A percentile compares a stretch with the other conserved stretches of the same genome.
Evolutionary conservation across 495 filamentous ascomycete genomes (phyloP).

Genomic region (Immersiella caudata): DNA sequence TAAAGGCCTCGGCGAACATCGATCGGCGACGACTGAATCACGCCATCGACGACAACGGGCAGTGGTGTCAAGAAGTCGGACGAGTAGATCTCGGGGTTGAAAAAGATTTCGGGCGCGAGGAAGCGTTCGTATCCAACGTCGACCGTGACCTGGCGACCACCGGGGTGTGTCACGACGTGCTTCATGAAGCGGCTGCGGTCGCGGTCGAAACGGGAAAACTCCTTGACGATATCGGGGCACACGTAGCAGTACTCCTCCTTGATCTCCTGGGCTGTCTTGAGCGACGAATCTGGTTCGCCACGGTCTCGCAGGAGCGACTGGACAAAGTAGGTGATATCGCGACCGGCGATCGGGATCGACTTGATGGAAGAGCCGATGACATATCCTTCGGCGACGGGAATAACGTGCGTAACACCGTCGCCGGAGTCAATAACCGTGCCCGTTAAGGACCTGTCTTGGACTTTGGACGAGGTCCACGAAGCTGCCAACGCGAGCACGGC

Average conservation of each 20-base stretch:
- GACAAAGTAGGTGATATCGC: slow-evolving; percentile 98
- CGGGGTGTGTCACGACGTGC: slow-evolving; percentile 83
- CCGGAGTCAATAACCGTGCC: slow-evolving; percentile 98
- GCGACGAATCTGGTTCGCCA: slow-evolving; percentile 91
- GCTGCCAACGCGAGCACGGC: slow-evolving; percentile 94
- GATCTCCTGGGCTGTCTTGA: slow-evolving; percentile 96
- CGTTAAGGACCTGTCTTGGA: slow-evolving; percentile 93
- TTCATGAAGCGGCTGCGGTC: slow-evolving; percentile 89
- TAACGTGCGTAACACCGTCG: slow-evolving; percentile 98
- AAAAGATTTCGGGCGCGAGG: slow-evolving; percentile 97
- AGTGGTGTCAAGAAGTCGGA: slow-evolving; percentile 97
- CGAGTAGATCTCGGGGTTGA: slow-evolving; percentile 98
- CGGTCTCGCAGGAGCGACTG: slow-evolving; percentile 94
- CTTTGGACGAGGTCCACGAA: slow-evolving; percentile 98
- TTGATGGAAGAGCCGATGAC: slow-evolving; percentile 99
- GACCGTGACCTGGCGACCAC: slow-evolving; percentile 78
- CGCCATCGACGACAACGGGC: slow-evolving; percentile 89
- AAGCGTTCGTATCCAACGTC: slow-evolving; percentile 98
- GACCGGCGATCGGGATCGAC: slow-evolving; percentile 94
- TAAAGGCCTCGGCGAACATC: slow-evolving; percentile 96
- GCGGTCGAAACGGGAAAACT: slow-evolving; percentile 88
- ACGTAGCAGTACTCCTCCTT: slow-evolving; percentile 99
- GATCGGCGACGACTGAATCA: slow-evolving; percentile 96
- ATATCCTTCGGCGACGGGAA: slow-evolving; percentile 97
- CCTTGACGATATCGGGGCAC: slow-evolving; percentile 96